Percentiles rank a stretch among this genome's conserved stretches.
Conservation (phyloP, 2,329 filamentous ascomycete species). For the Mycosphaerella sp. region DNA sequence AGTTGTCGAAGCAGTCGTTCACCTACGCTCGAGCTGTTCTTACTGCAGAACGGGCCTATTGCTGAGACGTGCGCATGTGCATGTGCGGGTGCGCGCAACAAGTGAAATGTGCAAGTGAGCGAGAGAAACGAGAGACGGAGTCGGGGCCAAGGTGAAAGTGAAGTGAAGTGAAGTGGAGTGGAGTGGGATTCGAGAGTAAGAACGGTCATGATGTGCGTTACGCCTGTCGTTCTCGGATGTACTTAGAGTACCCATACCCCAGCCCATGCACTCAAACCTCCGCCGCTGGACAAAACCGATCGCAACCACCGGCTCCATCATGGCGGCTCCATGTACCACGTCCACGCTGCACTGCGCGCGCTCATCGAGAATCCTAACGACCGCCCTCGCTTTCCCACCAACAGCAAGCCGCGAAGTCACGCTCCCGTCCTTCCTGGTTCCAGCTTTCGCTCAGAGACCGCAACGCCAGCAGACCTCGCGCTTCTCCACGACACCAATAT, state of each 20-base stretch:
- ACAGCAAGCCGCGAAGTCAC: constrained; percentile 16
- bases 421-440: constrained; percentile 65
- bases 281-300: constrained; percentile 1
- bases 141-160: background rate
- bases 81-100: too few relatives aligned
- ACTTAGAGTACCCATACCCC: too few relatives aligned
- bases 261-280: background rate
- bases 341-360: constrained; percentile 21
- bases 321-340: constrained; percentile 19
- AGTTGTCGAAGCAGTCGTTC: too few relatives aligned
- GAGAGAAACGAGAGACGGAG: background rate
- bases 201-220: background rate
- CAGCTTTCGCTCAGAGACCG: constrained; percentile 53
- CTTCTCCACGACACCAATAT: constrained; percentile 66
- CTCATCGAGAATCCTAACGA: constrained; percentile 23
- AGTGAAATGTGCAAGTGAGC: background rate
- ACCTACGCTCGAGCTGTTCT: too few relatives aligned
- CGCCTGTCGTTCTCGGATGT: background rate
- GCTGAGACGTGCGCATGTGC: background rate
- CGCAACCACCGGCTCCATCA: constrained; percentile 12
- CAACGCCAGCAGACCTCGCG: constrained; percentile 35
- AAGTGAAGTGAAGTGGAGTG: background rate
- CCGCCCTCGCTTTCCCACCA: constrained; percentile 10
- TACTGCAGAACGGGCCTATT: background rate
- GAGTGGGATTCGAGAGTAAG: background rate